Evolutionary conservation across 108 stramenopile species (phyloP), one percentile per base, ranked within the genome.

Genomic region (Parmales sp.): DNA sequence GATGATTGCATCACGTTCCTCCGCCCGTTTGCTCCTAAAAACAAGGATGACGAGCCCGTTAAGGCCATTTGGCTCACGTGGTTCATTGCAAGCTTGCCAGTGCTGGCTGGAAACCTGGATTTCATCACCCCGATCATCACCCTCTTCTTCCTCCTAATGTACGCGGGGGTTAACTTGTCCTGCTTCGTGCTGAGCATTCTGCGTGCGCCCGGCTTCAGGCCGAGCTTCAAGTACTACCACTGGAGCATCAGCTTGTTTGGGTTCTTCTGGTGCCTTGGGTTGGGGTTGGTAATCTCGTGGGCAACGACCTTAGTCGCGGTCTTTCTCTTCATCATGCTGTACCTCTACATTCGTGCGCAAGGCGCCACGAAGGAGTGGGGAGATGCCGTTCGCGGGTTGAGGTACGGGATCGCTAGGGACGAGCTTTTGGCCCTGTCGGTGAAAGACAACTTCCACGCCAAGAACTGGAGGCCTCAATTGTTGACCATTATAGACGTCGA

Each of bases 381-480:
- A 25, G 79, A 79, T 0, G 63, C 79, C 11, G 72, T 72, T 4
- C 65, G 64, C 49, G 75, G 76, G 5, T 54, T 82, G 11, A 64
- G 77, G 39, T 81, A 81, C 63, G 74, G 71, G 28, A 76, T 81
- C 54, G 77, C 74, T 18, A 69, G 38, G 63, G 26, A 68, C 60
- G 51, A 38, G 41, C 69, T 70, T 1, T 16, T 70, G 43, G 50
- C 48, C 0, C 49, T 70, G 5, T 18, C 69, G 28, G 50, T 28
- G 7, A 51, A 41, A 38, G 68, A 51, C 26, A 63, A 83, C 38
- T 78, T 80, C 67, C 79, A 83, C 64, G 82, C 82, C 29, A 88
- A 87, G 69, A 88, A 87, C 70, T 90, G 86, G 86, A 66, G 89
- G 48, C 89, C 89, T n/a, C 89, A 90, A 70, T 29, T 90, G n/a